phyloP scores from a whole-genome alignment of 2,329 filamentous ascomycete genomes.

The Hypomyces rosellus region DNA sequence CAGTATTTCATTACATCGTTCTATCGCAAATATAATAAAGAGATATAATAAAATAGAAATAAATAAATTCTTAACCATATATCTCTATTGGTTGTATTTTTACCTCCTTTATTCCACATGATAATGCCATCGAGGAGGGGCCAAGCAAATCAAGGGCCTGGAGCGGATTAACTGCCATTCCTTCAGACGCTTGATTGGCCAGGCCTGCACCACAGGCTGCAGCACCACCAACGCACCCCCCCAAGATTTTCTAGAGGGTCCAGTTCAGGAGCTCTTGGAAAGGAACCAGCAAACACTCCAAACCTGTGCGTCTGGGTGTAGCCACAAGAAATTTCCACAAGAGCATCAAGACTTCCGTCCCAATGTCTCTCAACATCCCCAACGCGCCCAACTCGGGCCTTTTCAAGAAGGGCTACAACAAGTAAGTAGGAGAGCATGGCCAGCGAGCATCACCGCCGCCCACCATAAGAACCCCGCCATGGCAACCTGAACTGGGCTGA shows the following conservation, averaged over 20 bases:
- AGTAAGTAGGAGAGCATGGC: conserved; percentile 49
- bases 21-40: too few relatives aligned
- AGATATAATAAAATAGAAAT: too few relatives aligned
- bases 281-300: conserved; percentile 4
- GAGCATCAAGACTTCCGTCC: conserved; percentile 13
- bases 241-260: conserved; percentile 15
- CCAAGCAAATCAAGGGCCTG: neutral
- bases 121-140: neutral
- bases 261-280: conserved; percentile 8
- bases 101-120: too few relatives aligned
- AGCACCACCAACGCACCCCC: conserved; percentile 5
- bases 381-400: conserved; percentile 87
- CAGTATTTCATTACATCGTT: too few relatives aligned
- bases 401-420: conserved; percentile 96
- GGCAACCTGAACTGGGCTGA: conserved; percentile 4
- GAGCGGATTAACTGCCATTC: conserved; percentile 10
- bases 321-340: neutral
- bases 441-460: conserved; percentile 14
- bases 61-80: too few relatives aligned
- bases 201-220: conserved; percentile 8
- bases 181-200: conserved; percentile 10
- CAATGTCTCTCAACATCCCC: conserved; percentile 94
- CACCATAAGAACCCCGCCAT: conserved; percentile 16
- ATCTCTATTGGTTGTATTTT: too few relatives aligned
- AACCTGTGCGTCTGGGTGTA: conserved; percentile 5